These are phyloP conservation scores for Fusarium nodosum DNA, from an alignment of 2,329 filamentous ascomycete genomes.

Conservation along the genomic window DNA sequence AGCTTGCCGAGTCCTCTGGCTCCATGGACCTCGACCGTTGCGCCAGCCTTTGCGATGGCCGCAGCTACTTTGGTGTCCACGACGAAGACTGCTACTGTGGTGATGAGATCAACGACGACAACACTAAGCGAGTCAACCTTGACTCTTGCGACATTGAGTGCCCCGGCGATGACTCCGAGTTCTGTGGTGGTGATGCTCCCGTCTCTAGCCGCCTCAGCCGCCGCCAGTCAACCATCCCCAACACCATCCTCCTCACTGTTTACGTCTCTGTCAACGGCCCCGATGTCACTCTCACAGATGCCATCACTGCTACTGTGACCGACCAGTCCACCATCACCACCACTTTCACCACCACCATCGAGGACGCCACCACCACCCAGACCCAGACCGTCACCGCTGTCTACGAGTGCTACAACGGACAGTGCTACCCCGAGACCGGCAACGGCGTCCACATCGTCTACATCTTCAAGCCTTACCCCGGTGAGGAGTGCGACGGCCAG, in stretches of 20 bases:
- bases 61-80: slow-evolving; percentile 48
- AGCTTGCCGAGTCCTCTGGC: slow-evolving; percentile 18
- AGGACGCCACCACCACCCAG: slow-evolving; percentile 24
- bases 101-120: slow-evolving; percentile 23
- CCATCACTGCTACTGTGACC: slow-evolving; percentile 37
- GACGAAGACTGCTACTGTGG: slow-evolving; percentile 46
- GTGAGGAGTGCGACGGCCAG: slow-evolving; percentile 39
- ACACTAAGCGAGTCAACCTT: slow-evolving; percentile 23
- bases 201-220: slow-evolving; percentile 28
- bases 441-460: slow-evolving; percentile 21
- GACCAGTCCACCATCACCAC: slow-evolving; percentile 40
- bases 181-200: slow-evolving; percentile 43
- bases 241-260: slow-evolving; percentile 45
- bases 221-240: slow-evolving; percentile 39
- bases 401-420: slow-evolving; percentile 38
- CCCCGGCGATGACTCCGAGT: slow-evolving; percentile 41
- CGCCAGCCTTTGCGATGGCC: slow-evolving; percentile 41
- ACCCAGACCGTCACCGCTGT: slow-evolving; percentile 40
- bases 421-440: slow-evolving; percentile 32
- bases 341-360: slow-evolving; percentile 37
- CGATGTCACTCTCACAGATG: slow-evolving; percentile 12
- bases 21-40: slow-evolving; percentile 49
- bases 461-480: slow-evolving; percentile 42
- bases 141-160: slow-evolving; percentile 39
- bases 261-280: slow-evolving; percentile 28